A percentile compares a stretch with the other conserved stretches of the same genome.
Conservation (phyloP, 371 early-diverging fungal genomes). For the Mortierella sp. region DNA sequence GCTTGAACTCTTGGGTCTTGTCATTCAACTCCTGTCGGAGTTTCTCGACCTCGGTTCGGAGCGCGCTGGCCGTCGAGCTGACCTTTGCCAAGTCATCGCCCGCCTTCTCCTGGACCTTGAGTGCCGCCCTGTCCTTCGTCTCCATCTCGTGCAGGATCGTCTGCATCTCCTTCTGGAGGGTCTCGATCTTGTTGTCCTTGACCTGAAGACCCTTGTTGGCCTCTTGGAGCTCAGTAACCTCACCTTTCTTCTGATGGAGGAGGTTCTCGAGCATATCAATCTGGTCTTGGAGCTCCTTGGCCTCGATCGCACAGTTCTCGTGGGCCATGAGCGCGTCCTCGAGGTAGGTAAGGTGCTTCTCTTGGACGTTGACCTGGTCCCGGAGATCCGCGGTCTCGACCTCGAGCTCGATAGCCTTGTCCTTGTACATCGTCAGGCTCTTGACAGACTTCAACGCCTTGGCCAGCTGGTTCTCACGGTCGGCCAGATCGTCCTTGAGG, state of each 20-base stretch:
- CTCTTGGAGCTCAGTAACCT: conserved; percentile 11
- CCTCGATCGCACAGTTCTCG: conserved; percentile 26
- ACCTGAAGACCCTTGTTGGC: conserved; percentile 11
- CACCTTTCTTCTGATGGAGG: conserved; percentile 20
- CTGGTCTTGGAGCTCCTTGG: conserved; percentile 15
- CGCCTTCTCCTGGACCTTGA: conserved; percentile 11
- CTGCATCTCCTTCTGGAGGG: conserved; percentile 15
- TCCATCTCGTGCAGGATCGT: conserved; percentile 15
- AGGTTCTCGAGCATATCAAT: conserved; percentile 17
- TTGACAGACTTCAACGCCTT: conserved; percentile 7
- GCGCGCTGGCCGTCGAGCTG: conserved; percentile 28
- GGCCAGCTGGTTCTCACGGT: conserved; percentile 17
- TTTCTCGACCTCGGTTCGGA: conserved; percentile 25
- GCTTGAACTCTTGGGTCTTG: conserved; percentile 6
- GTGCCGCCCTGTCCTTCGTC: background rate
- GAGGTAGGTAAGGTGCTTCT: conserved; percentile 39
- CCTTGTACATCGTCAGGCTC: background rate
- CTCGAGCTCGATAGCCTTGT: conserved; percentile 7
- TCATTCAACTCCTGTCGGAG: conserved; percentile 27
- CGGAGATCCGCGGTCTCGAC: conserved; percentile 19
- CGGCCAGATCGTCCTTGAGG: conserved; percentile 20
- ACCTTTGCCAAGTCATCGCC: conserved; percentile 24
- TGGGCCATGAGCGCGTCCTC: conserved; percentile 29
- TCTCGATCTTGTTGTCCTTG: conserved; percentile 13
- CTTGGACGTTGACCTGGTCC: conserved; percentile 30